Evolutionary conservation across 768 basidiomycete genomes (phyloP), one percentile per base, ranked within the genome.

Genomic region (Lentinula edodes): DNA sequence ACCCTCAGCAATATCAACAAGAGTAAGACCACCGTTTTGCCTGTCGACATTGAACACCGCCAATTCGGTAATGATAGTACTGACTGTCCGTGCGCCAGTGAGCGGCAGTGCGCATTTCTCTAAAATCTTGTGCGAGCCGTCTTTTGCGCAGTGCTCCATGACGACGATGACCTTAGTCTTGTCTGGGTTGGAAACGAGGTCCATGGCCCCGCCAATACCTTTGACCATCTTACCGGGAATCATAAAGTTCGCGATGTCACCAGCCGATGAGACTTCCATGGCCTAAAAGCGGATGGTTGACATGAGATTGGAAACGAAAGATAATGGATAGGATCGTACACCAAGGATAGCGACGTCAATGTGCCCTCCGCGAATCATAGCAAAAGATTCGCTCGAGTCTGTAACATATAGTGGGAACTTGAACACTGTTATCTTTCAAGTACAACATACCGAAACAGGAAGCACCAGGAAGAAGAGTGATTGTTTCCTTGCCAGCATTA

Each of bases 231-330:
- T 96, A 13, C 94, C 93, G 2, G 95, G 95, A 69, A 97, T 95
- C 95, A 97, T 98, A 72, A 93, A 98, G 78, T 98, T 98, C 61
- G 95, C 95, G 64, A 98, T 90, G 72, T 98, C 95, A 43, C 93
- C 95, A 1, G 85, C 86, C 65, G 91, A 87, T 1, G 93, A 94
- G 53, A 98, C 95, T 80, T 98, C 88, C 92, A 98, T 93, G 9
- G 93, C 93, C 90, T 93, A 61, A 10, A 46, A 58, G 28, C 20
- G 28, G 32, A 56, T 42, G 32, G 9, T 60, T 5, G 46, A 23
- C 20, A 20, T 12, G 59, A 54, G 34, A 20, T 39, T 23, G 56
- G 48, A 57, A 35, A 62, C 58, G 16, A 35, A 48, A 52, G n/a
- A 48, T 39, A 52, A 16, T 28, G 23, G 50, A 13, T 16, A 45